Percentiles rank a stretch among this genome's conserved stretches.
Evolutionary conservation across 495 filamentous ascomycete species (phyloP).

Genomic region (Talaromyces wortmannii): DNA sequence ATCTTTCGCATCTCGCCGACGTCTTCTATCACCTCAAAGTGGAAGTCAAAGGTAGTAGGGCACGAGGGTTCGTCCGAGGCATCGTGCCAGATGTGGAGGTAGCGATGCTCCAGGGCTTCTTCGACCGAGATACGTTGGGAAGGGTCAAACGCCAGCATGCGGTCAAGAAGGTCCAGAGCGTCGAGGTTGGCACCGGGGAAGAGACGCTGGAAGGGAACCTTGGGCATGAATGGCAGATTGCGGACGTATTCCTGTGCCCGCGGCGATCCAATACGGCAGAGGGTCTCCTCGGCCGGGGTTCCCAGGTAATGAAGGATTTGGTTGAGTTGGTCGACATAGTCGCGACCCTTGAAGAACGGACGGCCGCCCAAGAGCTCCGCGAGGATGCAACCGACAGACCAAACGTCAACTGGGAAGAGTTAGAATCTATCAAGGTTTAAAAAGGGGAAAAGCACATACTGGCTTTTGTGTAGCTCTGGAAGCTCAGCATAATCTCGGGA

Average conservation of each 20-base stretch:
- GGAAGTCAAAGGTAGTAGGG: slow-evolving; percentile 93
- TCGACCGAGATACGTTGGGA: slow-evolving; percentile 87
- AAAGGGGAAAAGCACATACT: slow-evolving; percentile 53
- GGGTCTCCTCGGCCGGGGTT: slow-evolving; percentile 91
- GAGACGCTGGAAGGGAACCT: slow-evolving; percentile 77
- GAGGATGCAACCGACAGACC: slow-evolving; percentile 97
- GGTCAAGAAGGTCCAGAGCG: slow-evolving; percentile 88
- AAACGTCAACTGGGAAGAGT: slow-evolving; percentile 75
- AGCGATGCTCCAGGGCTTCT: slow-evolving; percentile 88
- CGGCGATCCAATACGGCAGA: slow-evolving; percentile 89
- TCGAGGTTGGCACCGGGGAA: slow-evolving; percentile 96
- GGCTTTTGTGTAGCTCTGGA: slow-evolving; percentile 99
- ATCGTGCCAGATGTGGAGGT: slow-evolving; percentile 97
- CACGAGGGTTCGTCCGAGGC: slow-evolving; percentile 91
- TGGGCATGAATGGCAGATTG: slow-evolving; percentile 94
- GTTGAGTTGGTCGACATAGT: slow-evolving; percentile 98
- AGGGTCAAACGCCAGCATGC: slow-evolving; percentile 96
- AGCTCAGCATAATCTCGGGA: slow-evolving; percentile 98
- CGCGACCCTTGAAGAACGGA: slow-evolving; percentile 97
- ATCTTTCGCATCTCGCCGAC: slow-evolving; percentile 91
- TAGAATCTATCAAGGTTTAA: slow-evolving; percentile 1
- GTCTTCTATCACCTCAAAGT: slow-evolving; percentile 93
- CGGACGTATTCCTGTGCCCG: slow-evolving; percentile 97
- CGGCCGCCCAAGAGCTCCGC: slow-evolving; percentile 93
- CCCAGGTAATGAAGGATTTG: slow-evolving; percentile 98